phyloP scores from a whole-genome alignment of 805 yeast species.

The Sugiyamaella floridensis region DNA sequence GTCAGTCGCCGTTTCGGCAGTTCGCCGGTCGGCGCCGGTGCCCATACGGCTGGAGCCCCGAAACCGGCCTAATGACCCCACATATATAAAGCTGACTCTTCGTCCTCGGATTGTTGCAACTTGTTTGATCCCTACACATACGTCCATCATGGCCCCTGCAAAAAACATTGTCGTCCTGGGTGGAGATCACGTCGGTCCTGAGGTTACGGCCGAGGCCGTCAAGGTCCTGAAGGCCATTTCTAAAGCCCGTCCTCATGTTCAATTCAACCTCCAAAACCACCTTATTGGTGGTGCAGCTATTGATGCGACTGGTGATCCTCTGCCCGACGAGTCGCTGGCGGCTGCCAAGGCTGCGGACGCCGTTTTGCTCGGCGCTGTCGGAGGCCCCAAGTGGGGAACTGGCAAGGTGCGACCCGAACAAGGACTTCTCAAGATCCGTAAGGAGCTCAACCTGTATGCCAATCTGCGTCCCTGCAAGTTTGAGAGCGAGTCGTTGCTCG shows the following conservation, averaged over 20 bases:
- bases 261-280: constrained; percentile 74
- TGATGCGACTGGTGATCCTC: constrained; percentile 90
- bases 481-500: constrained; percentile 74
- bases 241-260: constrained; percentile 45
- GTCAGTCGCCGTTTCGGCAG: too few relatives aligned
- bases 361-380: constrained; percentile 95
- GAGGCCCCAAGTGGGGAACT: constrained; percentile 99
- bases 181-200: constrained; percentile 97
- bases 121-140: constrained; percentile 10
- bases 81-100: background rate
- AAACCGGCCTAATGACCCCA: background rate
- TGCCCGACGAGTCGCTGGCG: constrained; percentile 75
- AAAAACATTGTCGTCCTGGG: constrained; percentile 84
- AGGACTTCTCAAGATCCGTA: constrained; percentile 88
- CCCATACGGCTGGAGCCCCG: too few relatives aligned
- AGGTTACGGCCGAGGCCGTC: constrained; percentile 82
- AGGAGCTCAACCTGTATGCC: constrained; percentile 89
- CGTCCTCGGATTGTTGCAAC: background rate
- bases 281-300: constrained; percentile 98
- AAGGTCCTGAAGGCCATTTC: constrained; percentile 81
- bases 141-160: constrained; percentile 2
- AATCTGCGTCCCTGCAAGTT: constrained; percentile 96
- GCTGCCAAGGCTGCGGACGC: constrained; percentile 88
- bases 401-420: constrained; percentile 96
- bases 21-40: too few relatives aligned